Evolutionary conservation across 345 rosid species (phyloP), one percentile per base, ranked within the genome.

Genomic region (Physaria fendleri): DNA sequence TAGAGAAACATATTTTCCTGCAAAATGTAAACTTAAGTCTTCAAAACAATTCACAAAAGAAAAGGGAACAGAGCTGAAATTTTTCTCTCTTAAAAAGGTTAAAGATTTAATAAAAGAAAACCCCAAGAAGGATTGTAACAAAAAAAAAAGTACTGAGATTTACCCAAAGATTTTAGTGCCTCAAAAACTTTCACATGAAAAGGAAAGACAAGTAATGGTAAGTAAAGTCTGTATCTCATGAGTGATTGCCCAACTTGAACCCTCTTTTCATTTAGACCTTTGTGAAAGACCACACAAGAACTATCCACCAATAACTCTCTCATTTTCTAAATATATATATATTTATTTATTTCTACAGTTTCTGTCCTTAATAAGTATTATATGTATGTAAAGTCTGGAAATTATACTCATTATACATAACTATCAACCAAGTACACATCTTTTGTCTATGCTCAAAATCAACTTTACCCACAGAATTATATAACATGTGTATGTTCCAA

Each of bases 221-320:
- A 71, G 65, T 71, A 71, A 70, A 71, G 49, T 71, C 65, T 64
- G 70, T 25, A 24, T 56, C 74, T 56, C 74, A 70, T 70, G 74
- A 63, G 69, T 70, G 59, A 56, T 56, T 70, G 59, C 64, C 58
- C 57, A 69, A 69, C 64, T 69, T 62, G 64, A 69, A 47, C 69
- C 37, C 59, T 69, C 68, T 54, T 69, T 62, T 61, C 62, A 60
- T 46, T 54, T 59, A 58, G 53, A 59, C 66, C 47, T 69, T 62
- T 69, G 63, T 69, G 68, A 45, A 69, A 69, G 68, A 61, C 62
- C 50, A 61, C 73, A 69, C 68, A 69, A 53, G 57, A 69, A 45
- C 28, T 46, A 62, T 29, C 68, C 56, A 61, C 46, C 49, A 29
- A 62, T 37, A 69, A 25, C 29, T 8, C 32, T 9, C 10, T 30